Conservation (phyloP, 1,284 basidiomycete species). For the Hypsizygus ulmarius region DNA sequence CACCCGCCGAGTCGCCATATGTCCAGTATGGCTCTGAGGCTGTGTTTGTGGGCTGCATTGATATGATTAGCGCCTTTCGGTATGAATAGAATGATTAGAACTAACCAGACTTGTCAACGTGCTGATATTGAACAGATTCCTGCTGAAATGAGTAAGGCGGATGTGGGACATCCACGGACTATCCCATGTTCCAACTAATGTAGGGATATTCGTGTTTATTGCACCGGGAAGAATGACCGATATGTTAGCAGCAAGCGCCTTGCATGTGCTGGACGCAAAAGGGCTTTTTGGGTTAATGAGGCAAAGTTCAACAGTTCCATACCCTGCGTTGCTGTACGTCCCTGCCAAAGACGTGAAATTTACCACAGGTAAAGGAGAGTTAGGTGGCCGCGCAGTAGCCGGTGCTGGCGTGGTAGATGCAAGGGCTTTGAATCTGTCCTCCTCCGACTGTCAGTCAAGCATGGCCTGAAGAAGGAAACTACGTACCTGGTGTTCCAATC, state of each 20-base stretch:
- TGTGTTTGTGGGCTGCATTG: slow-evolving; percentile 17
- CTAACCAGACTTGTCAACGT: slow-evolving; percentile 20
- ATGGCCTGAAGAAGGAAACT: not conserved
- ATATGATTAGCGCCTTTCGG: too few relatives aligned
- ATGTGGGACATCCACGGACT: slow-evolving; percentile 20
- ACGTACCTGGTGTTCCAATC: slow-evolving; percentile 24
- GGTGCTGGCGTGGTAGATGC: not conserved
- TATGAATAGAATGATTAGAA: not conserved
- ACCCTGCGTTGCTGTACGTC: slow-evolving; percentile 20
- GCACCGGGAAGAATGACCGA: slow-evolving; percentile 18
- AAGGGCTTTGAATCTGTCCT: not conserved
- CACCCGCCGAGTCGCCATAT: not conserved
- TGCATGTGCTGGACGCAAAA: slow-evolving; percentile 13
- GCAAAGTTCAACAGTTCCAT: slow-evolving; percentile 25
- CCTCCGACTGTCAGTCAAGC: not conserved
- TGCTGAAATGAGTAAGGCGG: slow-evolving; percentile 21
- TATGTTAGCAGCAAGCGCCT: slow-evolving; percentile 15
- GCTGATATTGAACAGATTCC: slow-evolving; percentile 21
- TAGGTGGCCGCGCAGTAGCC: slow-evolving; percentile 20
- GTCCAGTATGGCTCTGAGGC: slow-evolving; percentile 17
- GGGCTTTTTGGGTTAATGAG: slow-evolving; percentile 12
- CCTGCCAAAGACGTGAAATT: slow-evolving; percentile 20
- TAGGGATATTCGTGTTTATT: slow-evolving; percentile 19
- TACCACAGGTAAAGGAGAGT: slow-evolving; percentile 19
- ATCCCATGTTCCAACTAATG: slow-evolving; percentile 22